These are phyloP conservation scores for Saturnispora quitensis DNA, from an alignment of 805 yeast genomes.

Conservation along the genomic window DNA sequence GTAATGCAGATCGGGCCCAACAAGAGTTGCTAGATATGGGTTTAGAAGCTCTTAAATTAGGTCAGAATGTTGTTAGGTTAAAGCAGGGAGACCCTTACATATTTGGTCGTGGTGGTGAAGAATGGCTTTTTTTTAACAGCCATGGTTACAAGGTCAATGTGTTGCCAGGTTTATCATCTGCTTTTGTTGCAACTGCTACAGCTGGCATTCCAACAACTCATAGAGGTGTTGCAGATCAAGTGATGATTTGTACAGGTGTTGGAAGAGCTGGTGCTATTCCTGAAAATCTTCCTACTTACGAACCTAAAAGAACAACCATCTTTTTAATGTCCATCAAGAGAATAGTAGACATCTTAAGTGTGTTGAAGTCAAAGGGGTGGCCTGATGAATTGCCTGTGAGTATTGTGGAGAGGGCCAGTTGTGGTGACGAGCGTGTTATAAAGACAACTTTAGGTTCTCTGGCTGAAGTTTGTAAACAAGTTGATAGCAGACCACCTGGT, in stretches of 20 bases:
- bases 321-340: constrained; percentile 89
- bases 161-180: constrained; percentile 83
- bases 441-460: constrained; percentile 62
- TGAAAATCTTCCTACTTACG: constrained; percentile 58
- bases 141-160: constrained; percentile 69
- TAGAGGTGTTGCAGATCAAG: constrained; percentile 86
- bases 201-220: constrained; percentile 88
- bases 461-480: constrained; percentile 61
- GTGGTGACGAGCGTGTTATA: constrained; percentile 85
- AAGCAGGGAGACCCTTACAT: constrained; percentile 97
- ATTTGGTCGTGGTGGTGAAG: constrained; percentile 96
- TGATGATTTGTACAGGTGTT: constrained; percentile 88
- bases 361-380: constrained; percentile 48
- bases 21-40: constrained; percentile 73
- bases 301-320: constrained; percentile 65
- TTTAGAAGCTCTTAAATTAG: constrained; percentile 49
- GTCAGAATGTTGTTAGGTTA: constrained; percentile 74
- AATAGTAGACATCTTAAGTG: constrained; percentile 45
- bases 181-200: constrained; percentile 76
- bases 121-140: constrained; percentile 54
- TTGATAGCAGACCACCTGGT: constrained; percentile 92
- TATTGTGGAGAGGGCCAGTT: constrained; percentile 82
- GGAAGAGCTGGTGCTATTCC: constrained; percentile 84
- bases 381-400: constrained; percentile 66
- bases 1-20: constrained; percentile 92